Evolutionary conservation across 2,329 filamentous ascomycete species (phyloP).

Genomic region (Coniosporium tulheliwenetii): DNA sequence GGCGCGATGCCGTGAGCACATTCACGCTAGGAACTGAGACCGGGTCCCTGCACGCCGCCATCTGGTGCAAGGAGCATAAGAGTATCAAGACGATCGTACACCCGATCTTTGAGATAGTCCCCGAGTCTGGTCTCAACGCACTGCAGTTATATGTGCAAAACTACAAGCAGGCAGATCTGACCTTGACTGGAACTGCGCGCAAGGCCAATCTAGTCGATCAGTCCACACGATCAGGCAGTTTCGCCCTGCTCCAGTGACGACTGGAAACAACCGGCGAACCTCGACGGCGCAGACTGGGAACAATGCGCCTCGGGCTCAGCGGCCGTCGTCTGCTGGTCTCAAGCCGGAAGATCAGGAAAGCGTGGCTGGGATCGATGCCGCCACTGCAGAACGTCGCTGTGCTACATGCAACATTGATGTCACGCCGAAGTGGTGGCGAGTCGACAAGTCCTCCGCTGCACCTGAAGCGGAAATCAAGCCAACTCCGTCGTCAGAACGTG

Average conservation of each 20-base stretch:
- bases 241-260: constrained; percentile 13
- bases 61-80: constrained; percentile 82
- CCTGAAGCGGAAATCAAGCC: too few species aligned
- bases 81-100: constrained; percentile 55
- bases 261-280: constrained; percentile 21
- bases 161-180: constrained; percentile 88
- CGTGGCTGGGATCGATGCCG: constrained; percentile 9
- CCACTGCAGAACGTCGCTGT: constrained; percentile 21
- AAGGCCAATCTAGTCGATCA: constrained; percentile 69
- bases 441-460: constrained; percentile 5
- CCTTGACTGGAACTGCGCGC: constrained; percentile 78
- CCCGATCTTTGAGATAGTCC: constrained; percentile 59
- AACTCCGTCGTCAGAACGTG: too few species aligned
- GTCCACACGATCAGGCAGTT: constrained; percentile 37
- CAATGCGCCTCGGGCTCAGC: constrained; percentile 8
- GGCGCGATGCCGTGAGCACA: constrained; percentile 64
- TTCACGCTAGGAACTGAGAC: constrained; percentile 69
- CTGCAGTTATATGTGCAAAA: constrained; percentile 76
- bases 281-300: not conserved
- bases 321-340: constrained; percentile 1
- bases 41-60: constrained; percentile 66
- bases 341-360: constrained; percentile 17
- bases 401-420: constrained; percentile 42
- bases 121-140: constrained; percentile 57
- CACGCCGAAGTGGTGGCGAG: constrained; percentile 45